Percentiles rank a stretch among this genome's conserved stretches.
Evolutionary conservation across 441 rosid genomes (phyloP).

Genomic region (Gossypium davidsonii): DNA sequence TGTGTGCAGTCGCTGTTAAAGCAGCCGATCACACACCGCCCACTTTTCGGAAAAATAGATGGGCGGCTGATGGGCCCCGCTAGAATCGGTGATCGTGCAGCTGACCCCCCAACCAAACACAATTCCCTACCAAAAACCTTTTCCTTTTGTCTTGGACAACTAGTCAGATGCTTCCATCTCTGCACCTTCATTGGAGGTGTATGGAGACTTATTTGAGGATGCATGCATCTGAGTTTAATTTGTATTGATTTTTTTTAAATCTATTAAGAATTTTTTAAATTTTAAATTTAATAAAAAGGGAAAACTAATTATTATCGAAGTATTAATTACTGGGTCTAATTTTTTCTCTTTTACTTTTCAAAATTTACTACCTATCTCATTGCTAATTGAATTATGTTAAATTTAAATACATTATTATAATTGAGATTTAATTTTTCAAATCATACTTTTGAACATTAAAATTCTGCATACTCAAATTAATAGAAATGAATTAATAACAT

Average conservation of each 20-base stretch:
- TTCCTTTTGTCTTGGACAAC: neutral
- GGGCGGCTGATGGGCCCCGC: conserved; percentile 39
- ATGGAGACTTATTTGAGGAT: neutral
- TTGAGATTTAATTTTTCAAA: too few species aligned
- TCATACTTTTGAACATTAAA: too few species aligned
- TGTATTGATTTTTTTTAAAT: neutral
- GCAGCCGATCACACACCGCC: conserved; percentile 33
- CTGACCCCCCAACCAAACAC: neutral
- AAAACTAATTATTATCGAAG: too few species aligned
- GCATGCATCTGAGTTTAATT: neutral
- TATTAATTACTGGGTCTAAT: too few species aligned
- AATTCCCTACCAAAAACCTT: neutral
- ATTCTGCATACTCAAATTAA: too few species aligned
- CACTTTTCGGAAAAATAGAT: conserved; percentile 10
- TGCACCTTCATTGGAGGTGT: neutral
- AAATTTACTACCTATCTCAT: too few species aligned
- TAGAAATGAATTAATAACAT: too few species aligned
- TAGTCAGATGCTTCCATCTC: neutral
- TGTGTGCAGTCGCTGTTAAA: neutral
- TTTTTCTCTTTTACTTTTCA: too few species aligned
- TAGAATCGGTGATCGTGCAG: conserved; percentile 21
- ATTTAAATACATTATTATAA: too few species aligned
- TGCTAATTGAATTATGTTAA: too few species aligned
- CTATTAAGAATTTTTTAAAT: neutral
- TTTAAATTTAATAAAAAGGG: neutral